Evolutionary conservation across 2,329 filamentous ascomycete genomes (phyloP), one percentile per base, ranked within the genome.

Genomic region (Coleophoma eucalyptorum): DNA sequence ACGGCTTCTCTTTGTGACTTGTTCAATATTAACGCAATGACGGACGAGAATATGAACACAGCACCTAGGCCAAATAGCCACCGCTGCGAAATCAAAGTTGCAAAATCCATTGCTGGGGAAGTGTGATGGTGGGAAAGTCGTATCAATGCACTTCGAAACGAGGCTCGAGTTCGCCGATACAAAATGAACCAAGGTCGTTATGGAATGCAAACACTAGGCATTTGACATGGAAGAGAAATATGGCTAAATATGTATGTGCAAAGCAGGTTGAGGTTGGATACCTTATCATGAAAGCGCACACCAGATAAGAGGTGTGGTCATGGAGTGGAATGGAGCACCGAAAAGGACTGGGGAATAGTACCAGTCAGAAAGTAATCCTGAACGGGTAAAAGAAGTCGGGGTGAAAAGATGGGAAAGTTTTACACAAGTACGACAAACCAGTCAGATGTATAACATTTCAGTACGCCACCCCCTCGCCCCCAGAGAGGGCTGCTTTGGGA

Each of bases 61-160:
- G 53, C 35, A 33, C 61, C 62, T 35, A 66, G 55, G n/a, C 54
- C 55, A 26, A 64, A 37, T 16, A 56, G 43, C 62, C 61, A 64
- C 48, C 55, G 55, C 34, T 50, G 44, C 21, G 56, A 48, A 33
- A 59, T 32, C 5, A 52, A 10, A 18, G n/a, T 43, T 16, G 50
- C 53, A 33, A 56, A 49, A 5, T 18, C 45, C 60, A 64, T 64
- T 33, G 35, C 51, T 11, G 16, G 16, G 35, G 2, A 37, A 21
- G 11, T 3, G 46, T 16, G 4, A 18, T 12, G 35, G 16, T 38
- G 35, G 12, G 12, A 18, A 38, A 13, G 15, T 16, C n/a, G 21
- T 5, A 21, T 18, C 43, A 37, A 38, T 32, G 33, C 26, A 26
- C 26, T 26, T 7, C 26, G 6, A 26, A 26, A 3, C 26, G 10